A percentile compares a stretch with the other conserved stretches of the same genome.
Evolutionary conservation across 768 basidiomycete genomes (phyloP).

Genomic region (Boletus rex-veris): DNA sequence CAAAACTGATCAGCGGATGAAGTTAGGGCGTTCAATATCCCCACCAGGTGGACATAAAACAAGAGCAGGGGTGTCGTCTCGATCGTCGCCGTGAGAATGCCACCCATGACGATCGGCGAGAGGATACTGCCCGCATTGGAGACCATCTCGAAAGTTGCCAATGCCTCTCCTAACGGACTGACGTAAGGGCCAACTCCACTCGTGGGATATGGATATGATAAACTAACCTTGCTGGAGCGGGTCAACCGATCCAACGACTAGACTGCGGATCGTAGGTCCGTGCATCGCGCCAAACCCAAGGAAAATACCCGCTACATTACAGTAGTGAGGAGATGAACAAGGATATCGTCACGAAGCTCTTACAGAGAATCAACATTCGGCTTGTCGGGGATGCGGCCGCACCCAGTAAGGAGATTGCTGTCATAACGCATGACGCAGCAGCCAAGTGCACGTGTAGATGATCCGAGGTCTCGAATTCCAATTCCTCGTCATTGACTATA

Average conservation of each 20-base stretch:
- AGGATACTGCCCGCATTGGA: conserved; percentile 15
- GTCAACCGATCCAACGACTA: conserved; percentile 23
- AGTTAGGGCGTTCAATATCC: not conserved
- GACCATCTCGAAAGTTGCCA: conserved; percentile 30
- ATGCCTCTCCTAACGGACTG: conserved; percentile 20
- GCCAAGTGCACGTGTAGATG: conserved; percentile 28
- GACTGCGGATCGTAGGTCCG: conserved; percentile 20
- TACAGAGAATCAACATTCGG: conserved; percentile 15
- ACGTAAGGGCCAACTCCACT: not conserved
- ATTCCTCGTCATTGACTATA: not conserved
- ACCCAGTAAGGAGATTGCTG: conserved; percentile 10
- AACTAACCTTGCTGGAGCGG: conserved; percentile 28
- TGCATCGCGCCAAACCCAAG: conserved; percentile 17
- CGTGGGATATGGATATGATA: too few species aligned
- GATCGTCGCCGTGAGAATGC: conserved; percentile 26
- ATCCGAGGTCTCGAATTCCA: conserved; percentile 17
- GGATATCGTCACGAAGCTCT: not conserved
- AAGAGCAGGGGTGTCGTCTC: conserved; percentile 16
- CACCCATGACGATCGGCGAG: conserved; percentile 31
- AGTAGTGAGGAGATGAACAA: not conserved
- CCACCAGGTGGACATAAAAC: conserved; percentile 26
- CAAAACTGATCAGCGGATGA: not conserved
- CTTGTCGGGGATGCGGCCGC: conserved; percentile 7
- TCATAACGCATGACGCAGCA: conserved; percentile 17
- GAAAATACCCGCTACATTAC: conserved; percentile 11